These are phyloP conservation scores for Pythium aphanidermatum DNA, from an alignment of 352 stramenopile genomes.

Conservation along the genomic window DNA sequence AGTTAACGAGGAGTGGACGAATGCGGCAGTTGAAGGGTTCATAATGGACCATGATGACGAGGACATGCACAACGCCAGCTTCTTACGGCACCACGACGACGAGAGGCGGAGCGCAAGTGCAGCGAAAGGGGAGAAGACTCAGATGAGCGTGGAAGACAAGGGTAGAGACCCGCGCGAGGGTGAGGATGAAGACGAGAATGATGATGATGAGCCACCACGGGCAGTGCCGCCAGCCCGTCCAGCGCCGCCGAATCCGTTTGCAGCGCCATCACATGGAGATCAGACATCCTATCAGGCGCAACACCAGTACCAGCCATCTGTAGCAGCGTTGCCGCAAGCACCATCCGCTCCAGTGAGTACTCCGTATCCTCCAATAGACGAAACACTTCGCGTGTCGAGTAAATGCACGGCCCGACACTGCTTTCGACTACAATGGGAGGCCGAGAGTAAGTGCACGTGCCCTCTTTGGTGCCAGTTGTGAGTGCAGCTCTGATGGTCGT, in stretches of 20 bases:
- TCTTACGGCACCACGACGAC: slow-evolving; percentile 9
- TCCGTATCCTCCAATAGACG: slow-evolving; percentile 24
- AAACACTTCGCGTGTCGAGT: slow-evolving; percentile 51
- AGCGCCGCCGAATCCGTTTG: neutral
- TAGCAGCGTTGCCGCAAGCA: neutral
- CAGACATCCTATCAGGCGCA: neutral
- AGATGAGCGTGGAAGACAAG: neutral
- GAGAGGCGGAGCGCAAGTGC: neutral
- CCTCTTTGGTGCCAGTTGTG: neutral
- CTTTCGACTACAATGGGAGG: slow-evolving; percentile 74
- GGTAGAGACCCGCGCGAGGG: no score
- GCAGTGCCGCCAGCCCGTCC: slow-evolving; percentile 3
- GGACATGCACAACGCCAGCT: slow-evolving; percentile 14
- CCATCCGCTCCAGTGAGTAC: neutral
- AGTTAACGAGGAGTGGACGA: no score
- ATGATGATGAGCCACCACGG: slow-evolving; percentile 20
- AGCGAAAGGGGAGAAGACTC: neutral
- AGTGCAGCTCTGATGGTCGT: neutral
- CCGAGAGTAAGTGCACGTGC: slow-evolving; percentile 46
- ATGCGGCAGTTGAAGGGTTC: no score
- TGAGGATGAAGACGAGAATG: slow-evolving; percentile 16
- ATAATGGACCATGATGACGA: slow-evolving; percentile 15
- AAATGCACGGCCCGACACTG: slow-evolving; percentile 61
- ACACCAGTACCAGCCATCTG: neutral
- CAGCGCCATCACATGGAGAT: neutral